Conservation (phyloP, 352 stramenopile genomes). For the Phytophthora citricola region DNA sequence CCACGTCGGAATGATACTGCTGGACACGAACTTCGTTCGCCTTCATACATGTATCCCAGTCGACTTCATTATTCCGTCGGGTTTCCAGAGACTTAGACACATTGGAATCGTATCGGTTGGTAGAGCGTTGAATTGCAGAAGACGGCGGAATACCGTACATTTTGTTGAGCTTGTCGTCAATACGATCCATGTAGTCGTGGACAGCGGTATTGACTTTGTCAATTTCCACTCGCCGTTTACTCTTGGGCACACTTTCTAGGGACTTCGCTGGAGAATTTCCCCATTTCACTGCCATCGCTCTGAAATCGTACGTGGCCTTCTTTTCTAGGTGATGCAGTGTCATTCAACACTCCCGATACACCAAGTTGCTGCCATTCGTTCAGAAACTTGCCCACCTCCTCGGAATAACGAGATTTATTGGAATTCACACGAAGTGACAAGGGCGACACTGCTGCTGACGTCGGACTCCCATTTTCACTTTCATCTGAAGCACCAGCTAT, state of each 20-base stretch:
- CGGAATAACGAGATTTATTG: conserved; percentile 12
- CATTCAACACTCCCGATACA: conserved; percentile 40
- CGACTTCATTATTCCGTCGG: neutral
- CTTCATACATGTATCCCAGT: conserved; percentile 15
- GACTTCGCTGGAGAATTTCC: neutral
- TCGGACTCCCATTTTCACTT: conserved; percentile 10
- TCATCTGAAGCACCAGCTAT: neutral
- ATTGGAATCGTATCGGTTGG: neutral
- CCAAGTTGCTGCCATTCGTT: conserved; percentile 50
- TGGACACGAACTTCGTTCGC: conserved; percentile 20
- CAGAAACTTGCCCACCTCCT: conserved; percentile 28
- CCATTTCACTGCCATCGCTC: conserved; percentile 2
- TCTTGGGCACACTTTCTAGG: conserved; percentile 24
- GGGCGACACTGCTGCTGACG: conserved; percentile 18
- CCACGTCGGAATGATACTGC: conserved; percentile 17
- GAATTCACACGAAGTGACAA: conserved; percentile 1
- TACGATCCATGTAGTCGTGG: conserved; percentile 85
- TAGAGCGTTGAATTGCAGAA: conserved; percentile 28
- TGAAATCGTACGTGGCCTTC: conserved; percentile 4
- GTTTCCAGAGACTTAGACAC: neutral
- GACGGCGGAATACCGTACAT: conserved; percentile 82
- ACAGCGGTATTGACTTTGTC: conserved; percentile 78
- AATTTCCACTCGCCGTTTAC: conserved; percentile 49
- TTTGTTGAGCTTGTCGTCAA: conserved; percentile 80
- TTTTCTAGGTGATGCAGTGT: neutral